These are phyloP conservation scores for Fusarium algeriense DNA, from an alignment of 2,329 filamentous ascomycete genomes.

Conservation along the genomic window DNA sequence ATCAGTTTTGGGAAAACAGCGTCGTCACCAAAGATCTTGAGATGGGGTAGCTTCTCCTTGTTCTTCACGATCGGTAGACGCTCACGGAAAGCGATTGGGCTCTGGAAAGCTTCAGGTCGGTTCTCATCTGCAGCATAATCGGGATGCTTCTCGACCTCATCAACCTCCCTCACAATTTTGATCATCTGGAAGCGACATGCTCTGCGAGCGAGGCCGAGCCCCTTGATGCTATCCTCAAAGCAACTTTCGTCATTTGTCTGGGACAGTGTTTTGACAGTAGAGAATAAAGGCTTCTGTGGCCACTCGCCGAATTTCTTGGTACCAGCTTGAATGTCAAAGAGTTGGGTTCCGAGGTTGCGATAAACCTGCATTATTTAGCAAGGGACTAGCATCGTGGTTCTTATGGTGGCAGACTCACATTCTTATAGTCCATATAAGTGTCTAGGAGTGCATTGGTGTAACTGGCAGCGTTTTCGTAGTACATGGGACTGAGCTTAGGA, in stretches of 20 bases:
- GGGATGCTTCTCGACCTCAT: background rate
- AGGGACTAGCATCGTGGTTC: too few species aligned
- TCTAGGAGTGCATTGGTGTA: background rate
- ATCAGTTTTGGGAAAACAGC: background rate
- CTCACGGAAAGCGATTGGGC: background rate
- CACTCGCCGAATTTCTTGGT: background rate
- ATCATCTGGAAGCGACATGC: background rate
- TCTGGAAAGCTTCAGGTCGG: background rate
- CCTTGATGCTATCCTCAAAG: background rate
- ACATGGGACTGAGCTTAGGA: background rate
- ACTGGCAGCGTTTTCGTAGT: constrained; percentile 1
- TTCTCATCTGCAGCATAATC: background rate
- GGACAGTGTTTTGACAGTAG: background rate
- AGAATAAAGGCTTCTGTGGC: too few species aligned
- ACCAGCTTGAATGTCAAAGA: background rate
- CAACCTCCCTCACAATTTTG: background rate
- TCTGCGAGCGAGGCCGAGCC: background rate
- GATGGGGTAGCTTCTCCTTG: too few species aligned
- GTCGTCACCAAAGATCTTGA: too few species aligned
- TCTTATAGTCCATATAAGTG: constrained; percentile 7
- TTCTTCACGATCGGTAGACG: background rate
- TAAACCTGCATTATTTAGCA: background rate
- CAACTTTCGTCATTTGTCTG: background rate
- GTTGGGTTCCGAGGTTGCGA: background rate
- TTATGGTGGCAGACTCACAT: background rate